A percentile compares a stretch with the other conserved stretches of the same genome.
These are phyloP conservation scores for Sarocladium strictum DNA, from an alignment of 2,329 filamentous ascomycete genomes.

Conservation along the genomic window DNA sequence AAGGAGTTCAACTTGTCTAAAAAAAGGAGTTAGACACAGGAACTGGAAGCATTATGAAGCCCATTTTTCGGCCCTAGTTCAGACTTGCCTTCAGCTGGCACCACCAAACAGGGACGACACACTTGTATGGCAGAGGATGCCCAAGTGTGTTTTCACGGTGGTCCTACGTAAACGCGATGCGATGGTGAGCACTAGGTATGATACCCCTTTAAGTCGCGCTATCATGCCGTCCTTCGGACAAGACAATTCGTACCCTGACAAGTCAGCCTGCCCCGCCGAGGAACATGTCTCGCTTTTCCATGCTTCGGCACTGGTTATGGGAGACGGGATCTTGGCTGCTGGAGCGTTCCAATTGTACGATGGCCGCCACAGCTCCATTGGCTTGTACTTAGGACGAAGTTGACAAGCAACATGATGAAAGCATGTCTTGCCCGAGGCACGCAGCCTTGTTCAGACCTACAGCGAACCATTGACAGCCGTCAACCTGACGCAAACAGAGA, in stretches of 20 bases:
- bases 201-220: background rate
- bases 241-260: constrained; percentile 3
- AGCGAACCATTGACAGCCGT: background rate
- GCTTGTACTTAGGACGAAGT: background rate
- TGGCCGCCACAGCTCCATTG: background rate
- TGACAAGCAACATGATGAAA: background rate
- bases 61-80: no score
- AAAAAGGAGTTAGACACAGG: background rate
- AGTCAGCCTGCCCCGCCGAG: background rate
- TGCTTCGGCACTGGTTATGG: background rate
- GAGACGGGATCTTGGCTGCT: background rate
- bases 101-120: no score
- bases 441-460: background rate
- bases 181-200: background rate
- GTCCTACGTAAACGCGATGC: no score
- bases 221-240: background rate
- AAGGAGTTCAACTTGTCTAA: background rate
- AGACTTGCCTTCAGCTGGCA: no score
- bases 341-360: background rate
- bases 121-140: no score
- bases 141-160: no score
- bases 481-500: background rate
- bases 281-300: constrained; percentile 3
- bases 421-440: background rate
- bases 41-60: background rate